These are phyloP conservation scores for Suillus cothurnatus DNA, from an alignment of 768 basidiomycete species.

Conservation along the genomic window DNA sequence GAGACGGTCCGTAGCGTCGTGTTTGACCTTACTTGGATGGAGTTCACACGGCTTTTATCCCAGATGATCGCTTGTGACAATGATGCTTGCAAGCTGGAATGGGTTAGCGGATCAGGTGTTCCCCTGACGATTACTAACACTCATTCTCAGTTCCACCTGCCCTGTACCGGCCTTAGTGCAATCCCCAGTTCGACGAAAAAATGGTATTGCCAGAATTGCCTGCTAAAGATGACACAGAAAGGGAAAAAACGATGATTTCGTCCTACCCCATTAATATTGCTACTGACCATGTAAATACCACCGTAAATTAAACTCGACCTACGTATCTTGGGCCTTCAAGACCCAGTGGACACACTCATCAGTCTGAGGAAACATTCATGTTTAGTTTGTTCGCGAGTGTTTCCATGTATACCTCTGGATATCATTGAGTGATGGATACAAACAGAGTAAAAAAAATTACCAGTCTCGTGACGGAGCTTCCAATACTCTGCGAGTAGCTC, in stretches of 20 bases:
- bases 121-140: neutral
- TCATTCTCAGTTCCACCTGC: slow-evolving; percentile 68
- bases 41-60: slow-evolving; percentile 11
- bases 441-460: slow-evolving; percentile 38
- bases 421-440: slow-evolving; percentile 6
- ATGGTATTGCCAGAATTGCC: slow-evolving; percentile 77
- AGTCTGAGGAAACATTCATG: slow-evolving; percentile 44
- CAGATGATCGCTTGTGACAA: slow-evolving; percentile 91
- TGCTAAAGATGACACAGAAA: slow-evolving; percentile 36
- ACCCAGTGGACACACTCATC: neutral
- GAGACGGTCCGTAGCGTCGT: slow-evolving; percentile 60
- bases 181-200: slow-evolving; percentile 56
- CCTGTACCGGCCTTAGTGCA: slow-evolving; percentile 61
- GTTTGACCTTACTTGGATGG: slow-evolving; percentile 8
- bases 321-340: no score
- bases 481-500: slow-evolving; percentile 84
- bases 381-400: slow-evolving; percentile 81
- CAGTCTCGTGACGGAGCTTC: slow-evolving; percentile 75
- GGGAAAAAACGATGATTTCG: slow-evolving; percentile 32
- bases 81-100: slow-evolving; percentile 71
- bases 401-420: slow-evolving; percentile 82
- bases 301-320: neutral
- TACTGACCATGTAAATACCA: neutral
- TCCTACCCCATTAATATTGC: neutral
- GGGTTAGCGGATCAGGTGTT: slow-evolving; percentile 55